Evolutionary conservation across 2,329 filamentous ascomycete genomes (phyloP).

Genomic region (Lachnellula willkommii): DNA sequence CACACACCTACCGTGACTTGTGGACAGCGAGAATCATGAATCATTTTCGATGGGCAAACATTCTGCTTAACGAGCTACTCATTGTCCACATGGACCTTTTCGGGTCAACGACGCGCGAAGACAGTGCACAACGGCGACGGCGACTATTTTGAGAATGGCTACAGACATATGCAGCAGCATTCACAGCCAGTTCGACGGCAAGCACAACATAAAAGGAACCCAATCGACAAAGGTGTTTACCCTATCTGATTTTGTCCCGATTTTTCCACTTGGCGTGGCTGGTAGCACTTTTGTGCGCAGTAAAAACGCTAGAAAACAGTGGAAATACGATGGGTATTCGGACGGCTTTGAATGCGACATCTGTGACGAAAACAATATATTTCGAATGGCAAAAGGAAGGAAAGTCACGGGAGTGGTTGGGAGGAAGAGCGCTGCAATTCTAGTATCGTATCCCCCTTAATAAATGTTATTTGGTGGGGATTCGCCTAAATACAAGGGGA

Average conservation of each 20-base stretch:
- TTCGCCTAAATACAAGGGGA: too few species aligned
- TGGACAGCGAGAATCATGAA: conserved; percentile 25
- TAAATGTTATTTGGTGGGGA: too few species aligned
- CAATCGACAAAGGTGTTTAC: conserved; percentile 1
- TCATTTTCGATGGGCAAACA: conserved; percentile 22
- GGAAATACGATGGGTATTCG: conserved; percentile 19
- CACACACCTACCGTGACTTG: conserved; percentile 19
- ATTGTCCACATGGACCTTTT: conserved; percentile 12
- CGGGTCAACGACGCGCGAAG: conserved; percentile 6
- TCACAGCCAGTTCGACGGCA: conserved; percentile 10
- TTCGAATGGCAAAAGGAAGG: neutral
- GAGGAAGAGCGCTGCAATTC: neutral
- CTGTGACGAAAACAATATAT: conserved; percentile 4
- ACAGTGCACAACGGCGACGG: conserved; percentile 9
- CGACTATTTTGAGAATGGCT: conserved; percentile 16
- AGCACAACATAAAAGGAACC: neutral
- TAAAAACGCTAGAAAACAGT: conserved; percentile 18
- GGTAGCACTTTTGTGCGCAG: conserved; percentile 16
- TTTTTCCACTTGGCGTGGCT: conserved; percentile 22
- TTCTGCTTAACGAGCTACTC: conserved; percentile 22
- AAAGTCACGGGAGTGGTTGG: neutral
- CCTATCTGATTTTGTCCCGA: conserved; percentile 18
- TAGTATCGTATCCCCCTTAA: too few species aligned
- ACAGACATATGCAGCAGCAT: conserved; percentile 23
- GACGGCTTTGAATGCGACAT: conserved; percentile 15